A percentile compares a stretch with the other conserved stretches of the same genome.
Evolutionary conservation across 495 filamentous ascomycete species (phyloP).

Genomic region (Staphylotrichum longicolle): DNA sequence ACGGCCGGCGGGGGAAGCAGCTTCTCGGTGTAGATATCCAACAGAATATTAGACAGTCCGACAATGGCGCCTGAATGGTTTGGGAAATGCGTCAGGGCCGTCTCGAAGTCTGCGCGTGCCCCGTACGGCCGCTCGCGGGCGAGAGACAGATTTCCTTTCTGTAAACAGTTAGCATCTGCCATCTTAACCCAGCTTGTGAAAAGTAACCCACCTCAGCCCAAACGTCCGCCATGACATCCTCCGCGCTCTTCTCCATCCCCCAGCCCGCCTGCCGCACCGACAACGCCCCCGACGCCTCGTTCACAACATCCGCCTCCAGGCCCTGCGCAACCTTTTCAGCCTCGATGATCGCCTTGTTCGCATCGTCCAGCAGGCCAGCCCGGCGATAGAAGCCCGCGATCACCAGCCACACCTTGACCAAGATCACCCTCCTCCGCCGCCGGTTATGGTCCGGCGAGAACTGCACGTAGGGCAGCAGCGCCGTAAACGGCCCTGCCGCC

Average conservation of each 20-base stretch:
- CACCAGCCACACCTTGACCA: constrained; percentile 84
- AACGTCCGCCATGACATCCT: constrained; percentile 78
- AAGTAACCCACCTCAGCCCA: constrained; percentile 60
- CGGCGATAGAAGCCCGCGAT: constrained; percentile 84
- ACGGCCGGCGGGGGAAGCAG: constrained; percentile 49
- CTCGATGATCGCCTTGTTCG: constrained; percentile 73
- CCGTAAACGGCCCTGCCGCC: constrained; percentile 27
- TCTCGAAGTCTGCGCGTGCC: constrained; percentile 73
- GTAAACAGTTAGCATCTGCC: constrained; percentile 35
- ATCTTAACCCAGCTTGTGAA: background rate
- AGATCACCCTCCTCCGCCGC: constrained; percentile 58
- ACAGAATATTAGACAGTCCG: constrained; percentile 74
- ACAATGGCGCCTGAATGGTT: constrained; percentile 81
- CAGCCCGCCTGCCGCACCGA: constrained; percentile 62
- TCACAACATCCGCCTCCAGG: constrained; percentile 54
- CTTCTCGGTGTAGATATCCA: constrained; percentile 77
- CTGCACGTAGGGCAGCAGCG: constrained; percentile 46
- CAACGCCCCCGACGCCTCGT: constrained; percentile 47
- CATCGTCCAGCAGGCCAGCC: constrained; percentile 73
- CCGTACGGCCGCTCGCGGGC: constrained; percentile 60
- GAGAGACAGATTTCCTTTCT: constrained; percentile 67
- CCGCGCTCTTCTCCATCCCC: constrained; percentile 71
- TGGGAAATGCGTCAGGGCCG: constrained; percentile 67
- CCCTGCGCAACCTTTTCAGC: constrained; percentile 65
- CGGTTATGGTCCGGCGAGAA: constrained; percentile 51